These are phyloP conservation scores for Cavenderia fasciculata DNA, from an alignment of 78 protist species.

Conservation along the genomic window DNA sequence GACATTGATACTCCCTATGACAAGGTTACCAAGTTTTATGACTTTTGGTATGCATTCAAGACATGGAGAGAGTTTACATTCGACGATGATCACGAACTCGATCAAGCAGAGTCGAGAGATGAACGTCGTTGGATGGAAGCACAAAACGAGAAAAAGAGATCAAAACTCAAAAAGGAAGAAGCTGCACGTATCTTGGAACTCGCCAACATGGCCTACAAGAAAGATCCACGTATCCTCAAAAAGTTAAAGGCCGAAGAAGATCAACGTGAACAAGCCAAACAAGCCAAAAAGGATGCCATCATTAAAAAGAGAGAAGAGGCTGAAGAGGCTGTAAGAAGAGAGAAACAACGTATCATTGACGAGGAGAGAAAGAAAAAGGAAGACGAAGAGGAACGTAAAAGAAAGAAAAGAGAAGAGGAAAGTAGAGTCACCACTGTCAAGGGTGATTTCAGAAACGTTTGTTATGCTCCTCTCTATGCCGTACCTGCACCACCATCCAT, in stretches of 20 bases:
- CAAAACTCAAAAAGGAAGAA: constrained; percentile 75
- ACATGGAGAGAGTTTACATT: constrained; percentile 94
- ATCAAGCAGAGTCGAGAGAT: constrained; percentile 83
- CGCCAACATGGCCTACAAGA: constrained; percentile 73
- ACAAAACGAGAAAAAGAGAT: constrained; percentile 81
- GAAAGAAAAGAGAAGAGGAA: neutral
- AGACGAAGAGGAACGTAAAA: constrained; percentile 68
- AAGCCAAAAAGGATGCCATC: constrained; percentile 47
- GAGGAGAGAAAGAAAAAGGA: constrained; percentile 56
- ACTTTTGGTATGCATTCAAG: constrained; percentile 87
- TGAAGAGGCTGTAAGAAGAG: constrained; percentile 53
- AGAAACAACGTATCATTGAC: neutral
- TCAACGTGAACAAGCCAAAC: constrained; percentile 34
- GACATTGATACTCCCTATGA: constrained; percentile 56
- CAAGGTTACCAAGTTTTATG: constrained; percentile 86
- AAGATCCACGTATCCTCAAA: constrained; percentile 59
- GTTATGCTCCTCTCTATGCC: constrained; percentile 16
- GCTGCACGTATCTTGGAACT: constrained; percentile 57
- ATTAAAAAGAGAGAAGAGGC: constrained; percentile 38
- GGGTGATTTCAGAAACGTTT: constrained; percentile 8
- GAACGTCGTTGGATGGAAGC: constrained; percentile 92
- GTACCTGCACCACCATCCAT: constrained; percentile 7
- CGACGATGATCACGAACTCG: constrained; percentile 82
- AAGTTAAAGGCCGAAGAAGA: constrained; percentile 72
- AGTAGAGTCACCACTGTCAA: constrained; percentile 14